Conservation (phyloP, 345 rosid species). For the Brassica napus region Da-Ae NC_063439.1:2196001-2196500, state of each 20-base stretch:
- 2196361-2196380: not conserved
- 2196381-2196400: not conserved
- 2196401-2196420: not conserved
- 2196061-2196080: too few relatives aligned
- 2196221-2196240: not conserved
- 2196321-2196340: not conserved
- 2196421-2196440: not conserved
- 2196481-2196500: not conserved
- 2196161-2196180: too few relatives aligned
- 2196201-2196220: too few relatives aligned
- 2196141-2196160: not conserved
- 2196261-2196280: not conserved
- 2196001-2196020: too few relatives aligned
- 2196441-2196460: not conserved
- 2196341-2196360: too few relatives aligned
- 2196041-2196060: too few relatives aligned
- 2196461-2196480: not conserved
- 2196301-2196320: not conserved
- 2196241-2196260: too few relatives aligned
- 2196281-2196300: not conserved
- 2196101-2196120: too few relatives aligned
- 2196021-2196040: too few relatives aligned
- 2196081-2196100: not conserved
- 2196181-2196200: too few relatives aligned
- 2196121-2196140: not conserved